These are phyloP conservation scores for Pichia sp. DNA, from an alignment of 1,139 yeast genomes.

Conservation along the genomic window DNA sequence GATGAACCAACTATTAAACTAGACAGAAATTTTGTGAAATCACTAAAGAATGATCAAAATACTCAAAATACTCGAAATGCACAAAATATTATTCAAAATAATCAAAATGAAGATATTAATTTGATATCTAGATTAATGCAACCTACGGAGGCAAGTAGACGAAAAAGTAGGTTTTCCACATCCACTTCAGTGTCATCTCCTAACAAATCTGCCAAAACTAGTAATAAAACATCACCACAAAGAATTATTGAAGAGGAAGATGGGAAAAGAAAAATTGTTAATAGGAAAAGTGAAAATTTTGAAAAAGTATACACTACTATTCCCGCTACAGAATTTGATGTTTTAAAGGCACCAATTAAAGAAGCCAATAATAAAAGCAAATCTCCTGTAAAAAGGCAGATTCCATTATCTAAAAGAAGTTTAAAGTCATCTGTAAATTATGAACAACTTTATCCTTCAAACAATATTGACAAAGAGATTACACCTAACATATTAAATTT, in stretches of 20 bases:
- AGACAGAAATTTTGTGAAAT: constrained; percentile 14
- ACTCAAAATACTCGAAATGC: too few relatives aligned
- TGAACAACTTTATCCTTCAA: constrained; percentile 1
- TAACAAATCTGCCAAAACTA: constrained; percentile 3
- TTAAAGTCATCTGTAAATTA: constrained; percentile 10
- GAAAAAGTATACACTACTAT: too few relatives aligned
- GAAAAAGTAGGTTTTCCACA: neutral
- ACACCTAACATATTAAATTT: constrained; percentile 14
- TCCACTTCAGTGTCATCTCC: neutral
- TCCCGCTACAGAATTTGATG: neutral
- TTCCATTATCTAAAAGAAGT: constrained; percentile 17
- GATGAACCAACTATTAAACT: constrained; percentile 28
- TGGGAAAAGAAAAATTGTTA: neutral
- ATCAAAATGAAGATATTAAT: constrained; percentile 1
- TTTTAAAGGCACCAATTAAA: neutral
- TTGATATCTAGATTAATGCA: constrained; percentile 29
- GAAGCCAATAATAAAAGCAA: neutral
- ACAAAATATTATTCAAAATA: too few relatives aligned
- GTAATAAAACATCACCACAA: constrained; percentile 3
- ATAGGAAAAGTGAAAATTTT: too few relatives aligned
- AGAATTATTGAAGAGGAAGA: neutral
- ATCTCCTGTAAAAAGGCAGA: constrained; percentile 6
- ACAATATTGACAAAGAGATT: constrained; percentile 33
- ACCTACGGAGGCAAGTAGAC: constrained; percentile 32
- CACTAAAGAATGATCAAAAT: neutral